Evolutionary conservation across 495 filamentous ascomycete genomes (phyloP), one percentile per base, ranked within the genome.

Genomic region (Podospora pseudocomata): DNA sequence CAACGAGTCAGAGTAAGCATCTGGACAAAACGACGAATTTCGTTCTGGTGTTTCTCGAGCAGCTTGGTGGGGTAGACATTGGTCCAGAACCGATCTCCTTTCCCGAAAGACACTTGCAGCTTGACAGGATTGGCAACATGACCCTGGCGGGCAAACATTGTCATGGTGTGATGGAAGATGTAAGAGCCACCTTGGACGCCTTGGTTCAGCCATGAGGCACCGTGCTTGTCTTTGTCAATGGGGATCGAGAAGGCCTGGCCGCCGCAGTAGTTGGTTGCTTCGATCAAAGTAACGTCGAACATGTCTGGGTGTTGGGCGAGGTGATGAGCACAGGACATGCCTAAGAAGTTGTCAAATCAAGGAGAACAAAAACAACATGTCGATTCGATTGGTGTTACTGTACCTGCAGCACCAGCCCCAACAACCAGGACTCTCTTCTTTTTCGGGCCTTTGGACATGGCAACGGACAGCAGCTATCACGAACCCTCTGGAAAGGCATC

Each of bases 151-250:
- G 82, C 82, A 74, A 94, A 93, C 83, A 92, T 92, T 61, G 87
- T 89, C 76, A 93, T 85, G 5, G 91, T 94, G 73, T 94, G 91
- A 71, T 91, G 88, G 80, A 94, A 96, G 65, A 90, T 91, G 71
- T 84, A 76, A 9, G 89, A 91, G 4, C 91, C 92, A 2, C 92
- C 91, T 72, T 96, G 92, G 1, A 96, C 92, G 15, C 92, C 92
- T 69, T 96, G 86, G 71, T 96, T 96, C 71, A 93, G 83, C 92
- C 91, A 94, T 32, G 83, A 83, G 1, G 91, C 87, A 3, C 90
- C 90, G 72, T 90, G 82, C 67, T 85, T 85, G 16, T 83, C 73
- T 68, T 89, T 84, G 75, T 94, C 88, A 7, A 96, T 73, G 3
- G 88, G 75, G 60, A 94, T 92, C 3, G 91, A 92, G 54, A 89